Conservation (phyloP, 2,329 filamentous ascomycete genomes). For the Aspergillus sp. region DNA sequence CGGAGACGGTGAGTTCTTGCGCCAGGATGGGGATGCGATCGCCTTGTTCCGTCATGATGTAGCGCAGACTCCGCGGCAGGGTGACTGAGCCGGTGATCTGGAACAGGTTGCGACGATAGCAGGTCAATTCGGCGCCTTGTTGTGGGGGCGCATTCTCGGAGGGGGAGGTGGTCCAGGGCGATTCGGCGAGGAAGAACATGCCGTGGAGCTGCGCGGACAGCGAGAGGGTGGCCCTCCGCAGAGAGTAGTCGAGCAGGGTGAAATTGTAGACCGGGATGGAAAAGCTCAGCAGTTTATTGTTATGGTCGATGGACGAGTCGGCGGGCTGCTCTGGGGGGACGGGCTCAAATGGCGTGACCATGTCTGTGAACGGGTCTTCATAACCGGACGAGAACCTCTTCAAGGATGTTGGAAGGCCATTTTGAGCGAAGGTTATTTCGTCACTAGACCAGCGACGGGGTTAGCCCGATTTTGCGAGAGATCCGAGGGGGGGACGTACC, state of each 20-base stretch:
- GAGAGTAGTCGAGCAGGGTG: slow-evolving; percentile 58
- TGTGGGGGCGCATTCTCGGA: slow-evolving; percentile 56
- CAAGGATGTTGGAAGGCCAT: slow-evolving; percentile 37
- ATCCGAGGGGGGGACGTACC: slow-evolving; percentile 42
- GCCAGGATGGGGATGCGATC: slow-evolving; percentile 78
- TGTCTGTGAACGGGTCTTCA: slow-evolving; percentile 54
- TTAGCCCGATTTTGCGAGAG: neutral
- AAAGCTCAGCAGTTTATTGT: slow-evolving; percentile 73
- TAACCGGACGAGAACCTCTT: slow-evolving; percentile 50
- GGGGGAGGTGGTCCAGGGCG: slow-evolving; percentile 58
- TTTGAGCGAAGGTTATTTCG: slow-evolving; percentile 49
- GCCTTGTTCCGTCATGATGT: slow-evolving; percentile 77
- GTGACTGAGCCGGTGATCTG: slow-evolving; percentile 91
- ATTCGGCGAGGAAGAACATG: slow-evolving; percentile 68
- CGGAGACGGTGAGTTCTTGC: slow-evolving; percentile 84
- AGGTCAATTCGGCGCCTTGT: slow-evolving; percentile 69
- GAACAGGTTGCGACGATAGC: slow-evolving; percentile 92
- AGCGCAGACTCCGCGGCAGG: slow-evolving; percentile 72
- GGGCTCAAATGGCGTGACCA: slow-evolving; percentile 43
- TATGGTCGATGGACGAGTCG: slow-evolving; percentile 60
- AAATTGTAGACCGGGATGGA: slow-evolving; percentile 62
- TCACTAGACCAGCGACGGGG: slow-evolving; percentile 37
- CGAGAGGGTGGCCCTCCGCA: slow-evolving; percentile 54
- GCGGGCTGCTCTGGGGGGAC: slow-evolving; percentile 47
- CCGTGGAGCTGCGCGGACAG: slow-evolving; percentile 63